Conservation (phyloP, 495 filamentous ascomycete genomes). For the Oidiodendron maius region DNA sequence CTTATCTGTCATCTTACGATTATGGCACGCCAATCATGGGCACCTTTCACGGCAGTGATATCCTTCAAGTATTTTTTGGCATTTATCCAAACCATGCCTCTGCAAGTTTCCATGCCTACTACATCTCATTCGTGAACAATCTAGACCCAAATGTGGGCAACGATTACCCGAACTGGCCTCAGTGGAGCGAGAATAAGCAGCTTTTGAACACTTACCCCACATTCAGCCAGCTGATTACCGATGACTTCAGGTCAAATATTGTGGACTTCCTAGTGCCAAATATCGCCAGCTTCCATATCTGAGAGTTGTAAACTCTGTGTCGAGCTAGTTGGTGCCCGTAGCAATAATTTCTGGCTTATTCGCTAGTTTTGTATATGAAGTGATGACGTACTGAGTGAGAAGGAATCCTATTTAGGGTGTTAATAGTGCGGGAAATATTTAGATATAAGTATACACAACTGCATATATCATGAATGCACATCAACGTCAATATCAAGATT, state of each 20-base stretch:
- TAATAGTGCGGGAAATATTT: too few species aligned
- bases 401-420: too few species aligned
- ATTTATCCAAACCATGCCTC: slow-evolving; percentile 45
- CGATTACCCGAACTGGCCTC: slow-evolving; percentile 50
- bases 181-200: slow-evolving; percentile 46
- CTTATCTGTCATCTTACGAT: slow-evolving; percentile 64
- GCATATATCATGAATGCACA: too few species aligned
- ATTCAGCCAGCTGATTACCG: slow-evolving; percentile 37
- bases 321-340: too few species aligned
- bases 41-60: slow-evolving; percentile 65
- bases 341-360: too few species aligned
- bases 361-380: too few species aligned
- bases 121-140: slow-evolving; percentile 59
- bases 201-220: slow-evolving; percentile 53
- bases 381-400: too few species aligned
- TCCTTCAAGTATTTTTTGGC: slow-evolving; percentile 18
- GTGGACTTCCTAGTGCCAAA: slow-evolving; percentile 41
- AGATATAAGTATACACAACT: too few species aligned
- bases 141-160: slow-evolving; percentile 54
- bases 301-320: too few species aligned
- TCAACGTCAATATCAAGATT: too few species aligned
- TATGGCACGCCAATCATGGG: slow-evolving; percentile 63
- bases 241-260: slow-evolving; percentile 50
- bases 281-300: too few species aligned
- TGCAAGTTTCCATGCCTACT: slow-evolving; percentile 52